A percentile compares a stretch with the other conserved stretches of the same genome.
phyloP scores from a whole-genome alignment of 2,329 filamentous ascomycete species.

The Didymosphaeria variabile region DNA sequence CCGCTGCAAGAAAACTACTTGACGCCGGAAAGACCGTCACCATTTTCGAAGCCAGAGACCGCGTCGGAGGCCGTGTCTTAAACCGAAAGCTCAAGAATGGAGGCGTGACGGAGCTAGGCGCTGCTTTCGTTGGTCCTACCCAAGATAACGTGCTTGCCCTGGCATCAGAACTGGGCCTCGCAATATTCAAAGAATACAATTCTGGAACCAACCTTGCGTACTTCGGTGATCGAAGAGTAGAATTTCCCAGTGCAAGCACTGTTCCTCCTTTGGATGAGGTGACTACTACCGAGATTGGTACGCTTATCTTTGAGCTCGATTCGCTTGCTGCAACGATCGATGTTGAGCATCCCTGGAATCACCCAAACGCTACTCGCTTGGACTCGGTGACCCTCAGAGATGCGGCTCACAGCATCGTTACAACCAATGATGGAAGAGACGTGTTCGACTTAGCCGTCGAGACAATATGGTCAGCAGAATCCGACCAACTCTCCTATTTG shows the following conservation, averaged over 20 bases:
- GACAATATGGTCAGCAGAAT: slow-evolving; percentile 26
- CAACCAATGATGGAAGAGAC: neutral
- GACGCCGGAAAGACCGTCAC: neutral
- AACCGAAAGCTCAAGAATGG: neutral
- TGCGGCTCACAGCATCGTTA: neutral
- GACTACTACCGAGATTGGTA: neutral
- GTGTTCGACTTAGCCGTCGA: neutral
- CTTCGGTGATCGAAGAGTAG: neutral
- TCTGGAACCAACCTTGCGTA: neutral
- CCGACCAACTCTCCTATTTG: slow-evolving; percentile 25
- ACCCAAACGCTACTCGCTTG: neutral
- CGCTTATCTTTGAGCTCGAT: neutral
- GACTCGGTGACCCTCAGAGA: neutral
- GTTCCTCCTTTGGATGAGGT: neutral
- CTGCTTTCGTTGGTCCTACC: neutral
- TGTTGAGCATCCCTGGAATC: neutral
- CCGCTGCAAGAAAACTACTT: neutral
- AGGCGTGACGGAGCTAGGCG: neutral
- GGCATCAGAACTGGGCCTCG: neutral
- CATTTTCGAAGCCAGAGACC: slow-evolving; percentile 1
- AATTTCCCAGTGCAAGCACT: neutral
- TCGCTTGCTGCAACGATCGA: neutral
- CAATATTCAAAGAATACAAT: neutral
- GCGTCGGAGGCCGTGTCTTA: neutral
- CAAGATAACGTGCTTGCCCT: neutral